A percentile compares a stretch with the other conserved stretches of the same genome.
These are phyloP conservation scores for Triadica sebifera DNA, from an alignment of 345 rosid species.

Conservation along the genomic window DNA sequence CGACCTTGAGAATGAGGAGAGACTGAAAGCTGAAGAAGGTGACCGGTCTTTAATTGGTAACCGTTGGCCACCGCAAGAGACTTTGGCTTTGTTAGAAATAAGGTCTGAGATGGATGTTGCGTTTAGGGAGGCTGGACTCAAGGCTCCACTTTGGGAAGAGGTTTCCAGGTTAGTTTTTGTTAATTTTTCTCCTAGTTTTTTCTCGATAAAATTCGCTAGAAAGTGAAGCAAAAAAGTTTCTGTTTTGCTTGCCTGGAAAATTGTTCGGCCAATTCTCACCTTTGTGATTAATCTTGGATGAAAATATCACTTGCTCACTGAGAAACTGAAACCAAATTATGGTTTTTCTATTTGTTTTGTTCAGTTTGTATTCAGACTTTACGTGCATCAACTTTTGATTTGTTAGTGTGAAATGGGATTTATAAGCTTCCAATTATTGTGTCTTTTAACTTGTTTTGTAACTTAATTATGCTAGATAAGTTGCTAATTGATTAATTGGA, in stretches of 20 bases:
- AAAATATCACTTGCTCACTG: neutral
- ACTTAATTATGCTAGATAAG: constrained; percentile 10
- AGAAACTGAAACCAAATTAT: neutral
- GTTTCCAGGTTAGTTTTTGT: constrained; percentile 29
- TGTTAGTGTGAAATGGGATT: too few relatives aligned
- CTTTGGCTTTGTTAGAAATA: constrained; percentile 29
- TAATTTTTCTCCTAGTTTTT: neutral
- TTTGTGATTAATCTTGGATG: neutral
- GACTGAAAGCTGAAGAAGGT: constrained; percentile 33
- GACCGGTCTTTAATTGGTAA: constrained; percentile 34
- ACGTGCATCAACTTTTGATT: too few relatives aligned
- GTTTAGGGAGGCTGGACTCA: constrained; percentile 20
- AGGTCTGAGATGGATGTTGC: constrained; percentile 30
- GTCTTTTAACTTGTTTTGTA: neutral
- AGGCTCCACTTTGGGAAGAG: constrained; percentile 35
- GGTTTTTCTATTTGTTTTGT: neutral
- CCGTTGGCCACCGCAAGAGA: constrained; percentile 33
- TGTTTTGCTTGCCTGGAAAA: constrained; percentile 5
- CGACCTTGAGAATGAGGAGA: constrained; percentile 19
- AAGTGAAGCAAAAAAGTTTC: neutral
- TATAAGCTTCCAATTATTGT: too few relatives aligned
- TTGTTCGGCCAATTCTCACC: neutral
- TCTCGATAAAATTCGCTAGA: constrained; percentile 8
- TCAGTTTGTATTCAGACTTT: neutral
- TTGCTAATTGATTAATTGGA: constrained; percentile 13